These are phyloP conservation scores for Fusarium sulawesiense DNA, from an alignment of 2,329 filamentous ascomycete genomes.

Conservation along the genomic window DNA sequence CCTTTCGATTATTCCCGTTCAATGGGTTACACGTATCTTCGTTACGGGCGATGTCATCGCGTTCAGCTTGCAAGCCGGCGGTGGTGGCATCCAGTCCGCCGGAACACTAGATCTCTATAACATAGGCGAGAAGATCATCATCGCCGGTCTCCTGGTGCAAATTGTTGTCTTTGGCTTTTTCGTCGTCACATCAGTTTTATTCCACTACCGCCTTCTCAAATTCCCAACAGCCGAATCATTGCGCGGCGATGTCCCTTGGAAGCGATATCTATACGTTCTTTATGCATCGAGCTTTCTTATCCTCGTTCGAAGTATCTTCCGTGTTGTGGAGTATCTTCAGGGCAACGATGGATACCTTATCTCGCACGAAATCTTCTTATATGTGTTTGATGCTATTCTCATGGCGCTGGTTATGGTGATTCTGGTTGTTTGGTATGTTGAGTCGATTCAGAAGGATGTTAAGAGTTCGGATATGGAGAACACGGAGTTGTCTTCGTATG, in stretches of 20 bases:
- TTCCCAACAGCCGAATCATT: not conserved
- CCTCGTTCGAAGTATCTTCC: slow-evolving; percentile 14
- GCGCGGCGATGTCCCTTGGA: not conserved
- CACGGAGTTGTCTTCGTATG: not conserved
- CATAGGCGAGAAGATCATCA: slow-evolving; percentile 12
- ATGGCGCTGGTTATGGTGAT: slow-evolving; percentile 14
- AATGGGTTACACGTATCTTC: slow-evolving; percentile 20
- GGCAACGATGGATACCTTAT: slow-evolving; percentile 11
- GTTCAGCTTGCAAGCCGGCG: not conserved
- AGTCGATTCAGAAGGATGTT: not conserved
- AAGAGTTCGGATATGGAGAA: not conserved
- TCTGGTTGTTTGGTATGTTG: slow-evolving; percentile 11
- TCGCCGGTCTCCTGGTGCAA: slow-evolving; percentile 8
- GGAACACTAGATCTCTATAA: slow-evolving; percentile 5
- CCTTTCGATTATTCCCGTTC: slow-evolving; percentile 3
- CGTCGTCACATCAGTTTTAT: slow-evolving; percentile 9
- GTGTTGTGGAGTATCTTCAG: slow-evolving; percentile 9
- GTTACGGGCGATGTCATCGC: slow-evolving; percentile 10
- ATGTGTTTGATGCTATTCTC: slow-evolving; percentile 13
- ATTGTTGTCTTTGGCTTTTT: slow-evolving; percentile 16
- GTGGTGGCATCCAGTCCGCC: slow-evolving; percentile 10
- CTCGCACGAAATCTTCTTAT: slow-evolving; percentile 6
- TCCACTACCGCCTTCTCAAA: not conserved
- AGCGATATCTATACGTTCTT: slow-evolving; percentile 11
- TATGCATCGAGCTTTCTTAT: slow-evolving; percentile 16